phyloP scores from a whole-genome alignment of 257 asterid genomes.

The Primulina huaijiensis region DNA sequence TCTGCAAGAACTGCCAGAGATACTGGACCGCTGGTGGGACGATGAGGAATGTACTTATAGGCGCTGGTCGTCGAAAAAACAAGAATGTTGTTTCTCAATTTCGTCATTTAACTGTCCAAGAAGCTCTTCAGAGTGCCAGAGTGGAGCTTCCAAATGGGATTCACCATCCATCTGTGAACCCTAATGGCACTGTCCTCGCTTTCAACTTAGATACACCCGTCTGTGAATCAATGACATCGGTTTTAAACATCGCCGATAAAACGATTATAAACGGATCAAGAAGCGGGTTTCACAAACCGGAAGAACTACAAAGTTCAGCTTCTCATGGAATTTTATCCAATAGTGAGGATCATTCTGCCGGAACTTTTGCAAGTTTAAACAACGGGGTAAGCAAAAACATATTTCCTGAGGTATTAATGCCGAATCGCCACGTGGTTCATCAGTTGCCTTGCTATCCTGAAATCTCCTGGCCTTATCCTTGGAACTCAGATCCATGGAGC shows the following conservation, averaged over 20 bases:
- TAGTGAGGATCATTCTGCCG: background rate
- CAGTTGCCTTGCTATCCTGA: background rate
- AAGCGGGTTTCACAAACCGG: background rate
- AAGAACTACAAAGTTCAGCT: background rate
- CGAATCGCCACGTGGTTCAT: background rate
- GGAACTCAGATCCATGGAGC: background rate
- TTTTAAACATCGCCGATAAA: background rate
- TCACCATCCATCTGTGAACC: background rate
- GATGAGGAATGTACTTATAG: conserved; percentile 76
- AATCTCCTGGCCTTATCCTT: background rate
- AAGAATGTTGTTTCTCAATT: conserved; percentile 24
- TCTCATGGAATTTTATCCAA: background rate
- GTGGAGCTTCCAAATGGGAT: background rate
- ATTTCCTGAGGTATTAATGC: background rate
- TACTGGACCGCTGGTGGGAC: conserved; percentile 95
- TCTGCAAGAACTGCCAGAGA: conserved; percentile 77
- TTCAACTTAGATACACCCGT: background rate
- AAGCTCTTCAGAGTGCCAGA: background rate
- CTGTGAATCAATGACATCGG: background rate
- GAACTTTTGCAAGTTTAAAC: background rate
- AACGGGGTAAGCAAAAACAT: background rate
- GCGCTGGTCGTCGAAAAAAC: conserved; percentile 80
- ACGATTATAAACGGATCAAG: background rate
- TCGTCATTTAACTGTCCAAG: background rate
- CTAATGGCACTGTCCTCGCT: background rate